These are phyloP conservation scores for Neurospora cerealis DNA, from an alignment of 495 filamentous ascomycete genomes.

Conservation along the genomic window DNA sequence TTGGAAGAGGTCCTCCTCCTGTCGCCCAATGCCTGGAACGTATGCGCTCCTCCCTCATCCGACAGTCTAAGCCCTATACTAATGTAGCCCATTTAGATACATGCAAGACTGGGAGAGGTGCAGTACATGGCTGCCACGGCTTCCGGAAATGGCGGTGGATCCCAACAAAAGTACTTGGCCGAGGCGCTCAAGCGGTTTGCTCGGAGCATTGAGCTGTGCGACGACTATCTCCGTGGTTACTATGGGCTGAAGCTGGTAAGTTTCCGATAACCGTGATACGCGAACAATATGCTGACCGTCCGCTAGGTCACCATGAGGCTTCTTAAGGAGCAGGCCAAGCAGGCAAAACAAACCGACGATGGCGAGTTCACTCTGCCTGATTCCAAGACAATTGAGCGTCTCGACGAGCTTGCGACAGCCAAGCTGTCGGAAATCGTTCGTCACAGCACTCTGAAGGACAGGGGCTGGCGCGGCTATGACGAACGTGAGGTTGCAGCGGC, in stretches of 20 bases:
- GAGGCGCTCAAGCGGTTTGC: constrained; percentile 77
- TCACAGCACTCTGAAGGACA: constrained; percentile 45
- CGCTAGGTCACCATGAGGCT: constrained; percentile 31
- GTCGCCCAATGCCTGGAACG: constrained; percentile 92
- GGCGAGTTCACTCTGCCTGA: constrained; percentile 35
- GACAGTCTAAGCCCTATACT: constrained; percentile 14
- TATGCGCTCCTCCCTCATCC: constrained; percentile 31
- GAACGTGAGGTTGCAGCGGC: constrained; percentile 69
- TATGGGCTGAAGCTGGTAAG: constrained; percentile 80
- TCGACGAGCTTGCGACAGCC: constrained; percentile 62
- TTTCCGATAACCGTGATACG: not conserved
- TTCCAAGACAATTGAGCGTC: constrained; percentile 46
- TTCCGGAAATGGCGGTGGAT: constrained; percentile 28
- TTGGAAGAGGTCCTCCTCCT: constrained; percentile 84
- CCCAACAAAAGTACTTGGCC: constrained; percentile 41
- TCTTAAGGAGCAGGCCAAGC: constrained; percentile 23
- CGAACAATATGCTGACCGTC: constrained; percentile 8
- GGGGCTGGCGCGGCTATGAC: constrained; percentile 62
- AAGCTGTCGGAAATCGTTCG: constrained; percentile 70
- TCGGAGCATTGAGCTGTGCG: constrained; percentile 85
- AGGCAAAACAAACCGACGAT: constrained; percentile 23
- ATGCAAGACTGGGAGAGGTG: constrained; percentile 79
- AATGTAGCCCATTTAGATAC: constrained; percentile 47
- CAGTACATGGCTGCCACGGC: constrained; percentile 56
- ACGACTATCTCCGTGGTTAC: constrained; percentile 82